Evolutionary conservation across 805 yeast genomes (phyloP).

Genomic region (Metschnikowia picachoensis): DNA sequence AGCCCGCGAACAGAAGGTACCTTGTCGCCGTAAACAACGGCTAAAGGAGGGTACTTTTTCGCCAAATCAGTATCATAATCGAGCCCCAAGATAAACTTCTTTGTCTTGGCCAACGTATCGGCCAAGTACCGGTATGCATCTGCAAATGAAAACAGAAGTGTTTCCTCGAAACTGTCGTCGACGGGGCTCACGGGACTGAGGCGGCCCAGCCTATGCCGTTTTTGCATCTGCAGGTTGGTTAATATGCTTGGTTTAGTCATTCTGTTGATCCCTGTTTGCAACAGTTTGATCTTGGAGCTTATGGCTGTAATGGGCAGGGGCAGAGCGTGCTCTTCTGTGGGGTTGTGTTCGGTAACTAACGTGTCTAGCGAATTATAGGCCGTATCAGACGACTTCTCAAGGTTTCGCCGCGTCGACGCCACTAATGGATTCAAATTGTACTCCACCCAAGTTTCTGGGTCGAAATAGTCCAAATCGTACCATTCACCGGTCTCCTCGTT

Average conservation of each 20-base stretch:
- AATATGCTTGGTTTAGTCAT: slow-evolving; percentile 12
- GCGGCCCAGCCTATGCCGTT: slow-evolving; percentile 22
- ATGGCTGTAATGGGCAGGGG: slow-evolving; percentile 14
- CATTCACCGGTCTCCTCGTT: slow-evolving; percentile 55
- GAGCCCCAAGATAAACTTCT: slow-evolving; percentile 53
- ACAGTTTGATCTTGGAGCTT: slow-evolving; percentile 20
- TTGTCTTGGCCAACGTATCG: slow-evolving; percentile 58
- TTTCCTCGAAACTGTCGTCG: slow-evolving; percentile 11
- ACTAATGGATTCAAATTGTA: slow-evolving; percentile 76
- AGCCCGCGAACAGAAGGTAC: slow-evolving; percentile 87
- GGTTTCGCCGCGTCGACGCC: slow-evolving; percentile 29
- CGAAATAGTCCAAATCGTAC: slow-evolving; percentile 69
- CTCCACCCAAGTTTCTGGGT: slow-evolving; percentile 76
- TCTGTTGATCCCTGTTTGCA: slow-evolving; percentile 14
- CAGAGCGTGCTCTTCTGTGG: slow-evolving; percentile 2
- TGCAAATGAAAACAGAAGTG: slow-evolving; percentile 36
- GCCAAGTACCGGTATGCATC: slow-evolving; percentile 63
- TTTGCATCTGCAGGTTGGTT: slow-evolving; percentile 25
- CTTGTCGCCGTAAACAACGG: slow-evolving; percentile 72
- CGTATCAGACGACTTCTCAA: slow-evolving; percentile 5
- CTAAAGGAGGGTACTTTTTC: slow-evolving; percentile 72
- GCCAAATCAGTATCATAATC: slow-evolving; percentile 46
- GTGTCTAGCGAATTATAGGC: slow-evolving; percentile 8
- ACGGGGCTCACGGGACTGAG: slow-evolving; percentile 9
- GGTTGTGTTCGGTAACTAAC: slow-evolving; percentile 9